A percentile compares a stretch with the other conserved stretches of the same genome.
These are phyloP conservation scores for Petunia secreta DNA, from an alignment of 257 asterid species.

Conservation along the genomic window DNA sequence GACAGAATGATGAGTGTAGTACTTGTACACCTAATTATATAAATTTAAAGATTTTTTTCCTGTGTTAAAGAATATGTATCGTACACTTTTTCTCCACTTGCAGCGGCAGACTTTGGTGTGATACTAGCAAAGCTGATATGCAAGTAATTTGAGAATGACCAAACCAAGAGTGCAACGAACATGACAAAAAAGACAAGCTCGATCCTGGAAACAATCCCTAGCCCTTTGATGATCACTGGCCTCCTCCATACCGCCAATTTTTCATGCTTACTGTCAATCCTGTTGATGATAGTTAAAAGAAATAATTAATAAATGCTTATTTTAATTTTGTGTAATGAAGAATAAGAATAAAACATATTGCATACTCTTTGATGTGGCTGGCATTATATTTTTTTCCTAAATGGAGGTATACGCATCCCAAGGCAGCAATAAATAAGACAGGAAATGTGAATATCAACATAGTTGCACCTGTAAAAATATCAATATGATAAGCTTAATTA, in stretches of 20 bases:
- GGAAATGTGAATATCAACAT: slow-evolving; percentile 89
- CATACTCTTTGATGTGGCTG: background rate
- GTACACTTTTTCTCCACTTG: slow-evolving; percentile 66
- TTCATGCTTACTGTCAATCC: slow-evolving; percentile 25
- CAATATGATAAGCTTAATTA: background rate
- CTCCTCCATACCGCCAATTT: slow-evolving; percentile 46
- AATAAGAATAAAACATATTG: background rate
- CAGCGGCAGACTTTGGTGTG: slow-evolving; percentile 38
- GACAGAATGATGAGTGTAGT: too few species aligned
- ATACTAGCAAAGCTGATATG: slow-evolving; percentile 66
- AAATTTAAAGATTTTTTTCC: background rate
- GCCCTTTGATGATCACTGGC: slow-evolving; percentile 69
- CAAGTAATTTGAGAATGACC: slow-evolving; percentile 72
- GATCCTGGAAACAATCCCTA: slow-evolving; percentile 69
- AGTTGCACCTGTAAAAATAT: slow-evolving; percentile 59
- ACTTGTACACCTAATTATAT: too few species aligned
- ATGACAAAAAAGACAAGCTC: slow-evolving; percentile 61
- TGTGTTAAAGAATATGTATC: background rate
- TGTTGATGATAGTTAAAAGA: background rate
- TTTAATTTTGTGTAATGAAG: too few species aligned
- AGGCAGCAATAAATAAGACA: slow-evolving; percentile 76
- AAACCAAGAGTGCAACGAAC: slow-evolving; percentile 68
- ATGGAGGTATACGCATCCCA: slow-evolving; percentile 80
- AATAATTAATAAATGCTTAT: background rate
- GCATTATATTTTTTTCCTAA: slow-evolving; percentile 50